Evolutionary conservation across 1,284 basidiomycete genomes (phyloP), one percentile per base, ranked within the genome.

Genomic region (Cutaneotrichosporon sp.): DNA sequence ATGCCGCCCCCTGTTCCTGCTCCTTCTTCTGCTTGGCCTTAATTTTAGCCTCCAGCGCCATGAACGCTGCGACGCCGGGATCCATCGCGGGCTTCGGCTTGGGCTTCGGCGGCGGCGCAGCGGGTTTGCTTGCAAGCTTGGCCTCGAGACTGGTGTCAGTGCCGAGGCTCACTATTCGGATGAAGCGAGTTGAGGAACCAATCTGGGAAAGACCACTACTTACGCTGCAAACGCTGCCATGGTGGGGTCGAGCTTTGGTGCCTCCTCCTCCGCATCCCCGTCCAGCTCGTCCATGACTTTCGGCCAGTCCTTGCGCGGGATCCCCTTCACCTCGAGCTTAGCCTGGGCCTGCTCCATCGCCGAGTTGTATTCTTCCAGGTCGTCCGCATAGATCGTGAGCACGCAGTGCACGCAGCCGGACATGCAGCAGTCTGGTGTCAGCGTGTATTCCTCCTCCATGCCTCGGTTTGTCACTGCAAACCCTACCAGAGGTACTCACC

Each of bases 361-460:
- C 7, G 79, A 75, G 29, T 80, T 79, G 72, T 90, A 90, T 11
- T 78, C 78, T n/a, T 79, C 76, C 4, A 89, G 71, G 1, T 86
- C 82, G 45, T 90, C 88, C 49, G 86, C 82, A 71, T 92, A 90
- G 24, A 92, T 75, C 61, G 90, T 89, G 69, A 92, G 87, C 7
- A 92, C 87, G 71, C 90, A 93, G 31, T 90, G 76, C 0, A 88
- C 87, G 64, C 90, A 93, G 26, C 88, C 88, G 9, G 87, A 90
- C 88, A 90, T 91, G 75, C 90, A 92, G 72, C 90, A 91, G 73
- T 90, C 88, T 90, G 60, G 17, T 1, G 34, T 50, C 31, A 57
- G 48, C 39, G 10, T 5, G 20, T 12, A 22, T 39, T 24, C 8
- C 26, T 24, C 14, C 2, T n/a, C 10, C 27, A 8, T 9, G 10